Percentiles rank a stretch among this genome's conserved stretches.
Evolutionary conservation across 2,329 filamentous ascomycete genomes (phyloP).

Genomic region (Stagonosporopsis tanaceti): DNA sequence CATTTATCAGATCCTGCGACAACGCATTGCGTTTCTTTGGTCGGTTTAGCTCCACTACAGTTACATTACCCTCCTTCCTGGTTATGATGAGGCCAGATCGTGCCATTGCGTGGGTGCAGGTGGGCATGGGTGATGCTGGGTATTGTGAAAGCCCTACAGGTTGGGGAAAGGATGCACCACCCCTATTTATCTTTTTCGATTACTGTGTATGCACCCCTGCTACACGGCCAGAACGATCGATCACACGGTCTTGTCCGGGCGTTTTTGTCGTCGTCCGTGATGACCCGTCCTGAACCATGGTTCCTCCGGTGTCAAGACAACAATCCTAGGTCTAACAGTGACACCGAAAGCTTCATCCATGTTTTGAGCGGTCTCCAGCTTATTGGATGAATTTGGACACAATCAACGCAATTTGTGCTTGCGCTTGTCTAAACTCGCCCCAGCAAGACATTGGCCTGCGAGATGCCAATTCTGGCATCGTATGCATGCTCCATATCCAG

Average conservation of each 20-base stretch:
- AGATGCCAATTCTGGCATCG: not conserved
- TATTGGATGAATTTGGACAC: not conserved
- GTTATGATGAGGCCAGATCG: slow-evolving; percentile 22
- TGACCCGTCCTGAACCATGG: not conserved
- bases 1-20: slow-evolving; percentile 59
- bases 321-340: no score
- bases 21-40: slow-evolving; percentile 67
- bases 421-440: not conserved
- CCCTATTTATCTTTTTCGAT: slow-evolving; percentile 13
- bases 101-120: slow-evolving; percentile 6
- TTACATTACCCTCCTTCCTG: slow-evolving; percentile 48
- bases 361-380: not conserved
- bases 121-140: not conserved
- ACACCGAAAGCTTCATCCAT: not conserved
- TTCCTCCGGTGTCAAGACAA: not conserved
- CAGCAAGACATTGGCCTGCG: not conserved
- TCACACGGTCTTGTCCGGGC: not conserved
- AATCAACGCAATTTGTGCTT: not conserved
- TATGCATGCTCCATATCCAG: not conserved
- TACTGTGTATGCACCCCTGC: not conserved
- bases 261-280: not conserved
- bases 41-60: slow-evolving; percentile 62
- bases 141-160: not conserved
- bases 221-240: not conserved
- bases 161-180: not conserved